Evolutionary conservation across 805 yeast genomes (phyloP), one percentile per base, ranked within the genome.

Genomic region (Metschnikowia kunwiensis): DNA sequence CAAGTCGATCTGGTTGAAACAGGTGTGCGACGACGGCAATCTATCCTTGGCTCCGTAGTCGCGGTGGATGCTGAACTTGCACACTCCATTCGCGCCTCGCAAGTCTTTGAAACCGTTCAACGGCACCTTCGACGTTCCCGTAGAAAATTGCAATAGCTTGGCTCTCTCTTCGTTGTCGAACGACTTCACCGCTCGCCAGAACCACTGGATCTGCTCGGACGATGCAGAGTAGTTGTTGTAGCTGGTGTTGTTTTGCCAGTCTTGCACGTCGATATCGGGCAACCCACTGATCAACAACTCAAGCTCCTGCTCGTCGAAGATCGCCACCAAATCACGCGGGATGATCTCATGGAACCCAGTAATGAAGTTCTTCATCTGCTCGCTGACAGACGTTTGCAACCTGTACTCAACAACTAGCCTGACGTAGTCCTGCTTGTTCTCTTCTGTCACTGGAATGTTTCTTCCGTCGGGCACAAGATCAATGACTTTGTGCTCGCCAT

Each of bases 51-150:
- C 63, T 1, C 95, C 95, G 59, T 84, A 88, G 51, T 86, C 96
- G 39, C 94, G 74, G 55, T 87, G 96, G 40, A 93, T 86, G 43
- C 85, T 80, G 61, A 93, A 93, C 54, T 86, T 86, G 30, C 88
- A 78, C 6, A 80, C 72, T 2, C 96, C 97, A 53, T 79, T 78
- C 44, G 88, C 86, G 13, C 97, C 96, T 38, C 85, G 81, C 44
- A 93, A 70, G 50, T 83, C 95, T 50, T 84, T 82, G 58, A 93
- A 93, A 1, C 99, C 99, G 53, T 85, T 84, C 44, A 89, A 70
- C 16, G 99, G 98, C 7, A 93, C 97, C 60, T 89, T 88, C 44
- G 94, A 82, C 0, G 99, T 91, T 42, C 99, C 99, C 0, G 99
- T 93, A 1, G 94, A 91, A 68, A 93, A 93, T 57, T 93, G 99